phyloP scores from a whole-genome alignment of 805 yeast genomes.

The Saturnispora galanensis region DNA sequence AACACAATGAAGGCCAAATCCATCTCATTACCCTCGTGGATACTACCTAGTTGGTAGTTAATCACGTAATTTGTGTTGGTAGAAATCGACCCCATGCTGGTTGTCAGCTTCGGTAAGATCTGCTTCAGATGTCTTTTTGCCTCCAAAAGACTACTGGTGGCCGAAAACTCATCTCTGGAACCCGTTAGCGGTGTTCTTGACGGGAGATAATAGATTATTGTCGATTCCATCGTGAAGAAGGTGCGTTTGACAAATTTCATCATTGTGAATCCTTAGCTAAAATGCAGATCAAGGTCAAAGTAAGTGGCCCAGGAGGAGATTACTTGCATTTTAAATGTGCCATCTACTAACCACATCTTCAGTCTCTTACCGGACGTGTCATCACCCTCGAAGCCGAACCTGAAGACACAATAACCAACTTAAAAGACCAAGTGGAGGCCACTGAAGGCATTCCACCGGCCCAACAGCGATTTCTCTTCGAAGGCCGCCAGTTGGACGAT shows the following conservation, averaged over 20 bases:
- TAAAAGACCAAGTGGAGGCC: conserved; percentile 89
- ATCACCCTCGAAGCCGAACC: conserved; percentile 69
- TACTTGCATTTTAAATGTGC: background rate
- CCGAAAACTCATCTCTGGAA: conserved; percentile 69
- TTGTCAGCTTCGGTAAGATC: conserved; percentile 34
- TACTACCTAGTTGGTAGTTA: conserved; percentile 7
- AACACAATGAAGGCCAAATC: conserved; percentile 40
- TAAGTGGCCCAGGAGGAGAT: conserved; percentile 11
- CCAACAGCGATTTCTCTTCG: conserved; percentile 83
- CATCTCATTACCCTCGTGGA: background rate
- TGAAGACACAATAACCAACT: conserved; percentile 49
- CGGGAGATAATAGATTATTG: conserved; percentile 11
- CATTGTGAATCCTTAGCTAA: background rate
- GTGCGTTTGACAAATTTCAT: too few species aligned
- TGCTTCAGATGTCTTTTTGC: conserved; percentile 80
- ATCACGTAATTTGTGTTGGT: conserved; percentile 7
- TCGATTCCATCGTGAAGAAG: conserved; percentile 10
- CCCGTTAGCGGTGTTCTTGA: conserved; percentile 83
- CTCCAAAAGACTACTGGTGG: conserved; percentile 48
- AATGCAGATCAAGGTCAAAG: conserved; percentile 23
- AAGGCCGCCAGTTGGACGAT: conserved; percentile 90
- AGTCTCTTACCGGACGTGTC: conserved; percentile 60
- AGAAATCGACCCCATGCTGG: conserved; percentile 6
- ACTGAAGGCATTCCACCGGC: conserved; percentile 96
- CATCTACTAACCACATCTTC: background rate